A percentile compares a stretch with the other conserved stretches of the same genome.
These are phyloP conservation scores for Didymella pinodella DNA, from an alignment of 2,329 filamentous ascomycete genomes.

Conservation along the genomic window DNA sequence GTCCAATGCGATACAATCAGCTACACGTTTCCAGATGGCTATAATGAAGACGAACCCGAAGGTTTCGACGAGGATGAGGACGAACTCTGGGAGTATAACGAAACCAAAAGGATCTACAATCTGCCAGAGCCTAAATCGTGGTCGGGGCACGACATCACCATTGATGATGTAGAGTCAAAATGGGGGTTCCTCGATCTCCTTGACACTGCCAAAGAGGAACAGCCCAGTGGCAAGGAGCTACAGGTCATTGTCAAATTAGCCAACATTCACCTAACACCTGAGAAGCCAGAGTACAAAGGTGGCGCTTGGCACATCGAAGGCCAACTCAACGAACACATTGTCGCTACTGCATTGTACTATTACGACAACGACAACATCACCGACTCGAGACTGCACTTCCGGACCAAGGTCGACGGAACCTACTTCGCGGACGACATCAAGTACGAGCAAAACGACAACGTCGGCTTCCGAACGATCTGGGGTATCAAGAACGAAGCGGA, in stretches of 20 bases:
- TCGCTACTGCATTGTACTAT: conserved; percentile 68
- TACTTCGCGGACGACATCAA: conserved; percentile 4
- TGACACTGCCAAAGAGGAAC: not conserved
- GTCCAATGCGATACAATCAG: conserved; percentile 1
- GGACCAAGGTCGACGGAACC: conserved; percentile 17
- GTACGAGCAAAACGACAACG: conserved; percentile 12
- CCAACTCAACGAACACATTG: conserved; percentile 67
- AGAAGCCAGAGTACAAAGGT: conserved; percentile 62
- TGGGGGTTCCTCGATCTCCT: conserved; percentile 12
- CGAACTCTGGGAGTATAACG: conserved; percentile 1
- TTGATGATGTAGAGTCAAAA: conserved; percentile 9
- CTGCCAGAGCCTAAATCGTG: conserved; percentile 5
- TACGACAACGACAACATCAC: conserved; percentile 68
- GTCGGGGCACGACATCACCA: not conserved
- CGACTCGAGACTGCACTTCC: conserved; percentile 32
- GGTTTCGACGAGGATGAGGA: conserved; percentile 1
- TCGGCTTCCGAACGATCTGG: conserved; percentile 14
- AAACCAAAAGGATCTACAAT: conserved; percentile 9
- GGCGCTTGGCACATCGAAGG: conserved; percentile 62
- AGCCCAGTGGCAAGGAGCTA: conserved; percentile 37
- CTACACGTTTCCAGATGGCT: conserved; percentile 6
- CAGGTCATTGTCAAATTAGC: conserved; percentile 71
- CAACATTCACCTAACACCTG: conserved; percentile 65
- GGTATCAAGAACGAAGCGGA: conserved; percentile 2
- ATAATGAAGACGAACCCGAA: not conserved